A percentile compares a stretch with the other conserved stretches of the same genome.
phyloP scores from a whole-genome alignment of 345 rosid species.

The Salix exigua region DNA sequence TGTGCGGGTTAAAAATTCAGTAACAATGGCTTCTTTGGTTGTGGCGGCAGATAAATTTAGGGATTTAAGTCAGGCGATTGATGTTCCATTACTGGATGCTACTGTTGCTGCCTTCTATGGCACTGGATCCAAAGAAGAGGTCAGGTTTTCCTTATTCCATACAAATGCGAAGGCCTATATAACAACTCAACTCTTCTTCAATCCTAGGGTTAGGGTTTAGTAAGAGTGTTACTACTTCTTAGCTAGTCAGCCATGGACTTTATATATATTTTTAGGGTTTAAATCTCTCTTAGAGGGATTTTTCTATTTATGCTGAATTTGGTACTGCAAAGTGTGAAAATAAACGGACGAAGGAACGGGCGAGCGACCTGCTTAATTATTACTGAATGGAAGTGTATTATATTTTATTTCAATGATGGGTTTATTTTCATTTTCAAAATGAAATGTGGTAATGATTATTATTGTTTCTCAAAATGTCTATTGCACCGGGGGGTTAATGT shows the following conservation, averaged over 20 bases:
- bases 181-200: background rate
- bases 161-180: background rate
- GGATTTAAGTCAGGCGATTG: slow-evolving; percentile 93
- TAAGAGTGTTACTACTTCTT: background rate
- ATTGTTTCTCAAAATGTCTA: background rate
- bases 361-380: background rate
- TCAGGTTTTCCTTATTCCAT: slow-evolving; percentile 13
- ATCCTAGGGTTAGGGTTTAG: background rate
- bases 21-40: slow-evolving; percentile 27
- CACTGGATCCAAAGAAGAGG: slow-evolving; percentile 99
- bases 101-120: slow-evolving; percentile 99
- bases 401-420: background rate
- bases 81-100: slow-evolving; percentile 84
- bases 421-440: background rate
- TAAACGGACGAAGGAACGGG: too few species aligned
- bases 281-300: background rate
- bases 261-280: background rate
- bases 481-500: background rate
- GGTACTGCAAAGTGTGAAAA: too few species aligned
- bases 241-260: background rate
- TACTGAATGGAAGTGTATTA: background rate
- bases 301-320: too few species aligned
- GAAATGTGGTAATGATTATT: background rate
- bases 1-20: background rate
- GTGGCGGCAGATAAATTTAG: slow-evolving; percentile 98